Conservation (phyloP, 1,139 yeast species). For the Torulaspora globosa region DNA sequence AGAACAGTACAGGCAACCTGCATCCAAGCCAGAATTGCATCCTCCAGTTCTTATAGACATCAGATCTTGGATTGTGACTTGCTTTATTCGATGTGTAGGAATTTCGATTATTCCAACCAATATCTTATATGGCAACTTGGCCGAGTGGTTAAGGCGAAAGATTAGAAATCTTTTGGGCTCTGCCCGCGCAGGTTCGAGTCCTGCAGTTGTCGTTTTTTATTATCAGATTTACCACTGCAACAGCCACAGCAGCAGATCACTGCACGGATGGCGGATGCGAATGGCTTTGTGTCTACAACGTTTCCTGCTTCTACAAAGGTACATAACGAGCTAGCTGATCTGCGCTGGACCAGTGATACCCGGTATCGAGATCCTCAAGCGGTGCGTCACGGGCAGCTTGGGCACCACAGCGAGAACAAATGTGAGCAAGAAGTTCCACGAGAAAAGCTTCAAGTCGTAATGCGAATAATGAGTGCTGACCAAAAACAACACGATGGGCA, state of each 20-base stretch:
- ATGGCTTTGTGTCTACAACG: background rate
- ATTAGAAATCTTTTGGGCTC: constrained; percentile 51
- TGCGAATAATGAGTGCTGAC: constrained; percentile 87
- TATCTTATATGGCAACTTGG: constrained; percentile 44
- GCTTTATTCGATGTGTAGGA: too few species aligned
- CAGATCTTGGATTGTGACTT: too few species aligned
- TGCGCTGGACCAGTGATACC: constrained; percentile 41
- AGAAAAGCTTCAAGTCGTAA: constrained; percentile 73
- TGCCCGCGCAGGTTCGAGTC: constrained; percentile 42
- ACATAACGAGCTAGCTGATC: constrained; percentile 24
- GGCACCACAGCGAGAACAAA: constrained; percentile 78
- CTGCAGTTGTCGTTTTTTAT: constrained; percentile 38
- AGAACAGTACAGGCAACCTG: too few species aligned
- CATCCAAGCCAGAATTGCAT: too few species aligned
- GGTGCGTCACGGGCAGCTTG: constrained; percentile 76
- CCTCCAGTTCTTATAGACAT: too few species aligned
- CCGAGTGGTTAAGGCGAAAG: constrained; percentile 56
- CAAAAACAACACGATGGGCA: constrained; percentile 82
- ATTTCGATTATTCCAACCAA: too few species aligned
- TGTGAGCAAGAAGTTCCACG: constrained; percentile 77
- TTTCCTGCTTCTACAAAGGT: background rate
- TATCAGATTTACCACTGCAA: background rate
- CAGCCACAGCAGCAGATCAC: too few species aligned
- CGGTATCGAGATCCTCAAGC: constrained; percentile 65
- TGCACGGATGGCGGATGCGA: too few species aligned